A percentile compares a stretch with the other conserved stretches of the same genome.
Conservation (phyloP, 768 basidiomycete genomes). For the Auriscalpium vulgare region DNA sequence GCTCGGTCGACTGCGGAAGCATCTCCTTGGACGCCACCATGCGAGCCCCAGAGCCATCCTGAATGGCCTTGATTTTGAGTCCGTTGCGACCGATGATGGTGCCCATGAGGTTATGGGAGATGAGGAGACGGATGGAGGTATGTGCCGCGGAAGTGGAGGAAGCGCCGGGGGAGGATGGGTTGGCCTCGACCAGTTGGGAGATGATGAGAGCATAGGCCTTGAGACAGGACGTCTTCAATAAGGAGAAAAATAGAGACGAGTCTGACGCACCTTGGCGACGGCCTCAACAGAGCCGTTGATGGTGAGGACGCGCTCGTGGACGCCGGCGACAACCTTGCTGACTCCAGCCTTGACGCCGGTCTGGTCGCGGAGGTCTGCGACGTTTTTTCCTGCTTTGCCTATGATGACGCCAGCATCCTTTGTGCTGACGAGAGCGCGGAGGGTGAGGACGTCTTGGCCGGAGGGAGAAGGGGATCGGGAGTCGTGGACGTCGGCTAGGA, state of each 20-base stretch:
- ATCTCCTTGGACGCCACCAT: conserved; percentile 99
- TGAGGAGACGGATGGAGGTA: conserved; percentile 92
- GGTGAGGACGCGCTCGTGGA: conserved; percentile 95
- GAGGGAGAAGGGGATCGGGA: conserved; percentile 74
- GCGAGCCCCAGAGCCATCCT: conserved; percentile 89
- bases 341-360: conserved; percentile 98
- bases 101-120: conserved; percentile 99
- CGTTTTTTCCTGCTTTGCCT: conserved; percentile 94
- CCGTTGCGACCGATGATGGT: conserved; percentile 95
- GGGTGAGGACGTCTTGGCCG: conserved; percentile 70
- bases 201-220: conserved; percentile 95
- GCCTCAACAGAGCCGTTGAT: conserved; percentile 88
- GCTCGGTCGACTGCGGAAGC: conserved; percentile 98
- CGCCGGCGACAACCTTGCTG: conserved; percentile 95
- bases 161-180: conserved; percentile 66
- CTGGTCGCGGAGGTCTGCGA: conserved; percentile 91
- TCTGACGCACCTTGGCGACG: conserved; percentile 70
- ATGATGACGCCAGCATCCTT: conserved; percentile 98
- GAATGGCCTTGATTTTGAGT: conserved; percentile 98
- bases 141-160: conserved; percentile 51
- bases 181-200: conserved; percentile 79
- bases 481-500: conserved; percentile 48
- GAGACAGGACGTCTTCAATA: conserved; percentile 9
- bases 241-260: conserved; percentile 6
- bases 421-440: conserved; percentile 92